Conservation (phyloP, 805 yeast genomes). For the Teunomyces cretensis region DNA sequence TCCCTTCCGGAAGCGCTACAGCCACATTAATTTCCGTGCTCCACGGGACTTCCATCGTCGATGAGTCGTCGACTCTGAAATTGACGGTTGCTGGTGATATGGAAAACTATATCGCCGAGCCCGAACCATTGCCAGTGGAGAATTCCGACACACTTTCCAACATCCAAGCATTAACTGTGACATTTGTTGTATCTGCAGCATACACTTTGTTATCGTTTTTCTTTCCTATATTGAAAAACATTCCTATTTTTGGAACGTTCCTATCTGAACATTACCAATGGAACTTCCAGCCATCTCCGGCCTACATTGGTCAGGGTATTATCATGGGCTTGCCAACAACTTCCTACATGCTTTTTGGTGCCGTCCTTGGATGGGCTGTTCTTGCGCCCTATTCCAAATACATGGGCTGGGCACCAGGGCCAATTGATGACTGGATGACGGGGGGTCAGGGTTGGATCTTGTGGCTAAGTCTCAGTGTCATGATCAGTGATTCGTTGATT, state of each 20-base stretch:
- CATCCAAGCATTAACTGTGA: conserved; percentile 53
- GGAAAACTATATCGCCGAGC: conserved; percentile 5
- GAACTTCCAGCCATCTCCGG: conserved; percentile 95
- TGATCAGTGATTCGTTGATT: conserved; percentile 89
- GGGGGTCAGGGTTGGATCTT: conserved; percentile 98
- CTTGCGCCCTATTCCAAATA: conserved; percentile 77
- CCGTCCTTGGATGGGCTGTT: conserved; percentile 87
- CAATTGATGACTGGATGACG: conserved; percentile 85
- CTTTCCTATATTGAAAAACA: conserved; percentile 60
- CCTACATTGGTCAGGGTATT: conserved; percentile 95
- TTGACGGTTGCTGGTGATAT: conserved; percentile 5
- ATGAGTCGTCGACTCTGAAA: conserved; percentile 16
- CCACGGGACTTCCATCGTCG: conserved; percentile 62
- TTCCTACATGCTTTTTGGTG: conserved; percentile 86
- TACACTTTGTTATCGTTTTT: conserved; percentile 76
- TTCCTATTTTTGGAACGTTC: conserved; percentile 74
- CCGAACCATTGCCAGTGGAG: not conserved
- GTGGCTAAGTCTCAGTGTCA: conserved; percentile 89
- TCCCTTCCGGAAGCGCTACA: conserved; percentile 95
- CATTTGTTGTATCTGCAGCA: conserved; percentile 67
- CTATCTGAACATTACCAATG: conserved; percentile 69
- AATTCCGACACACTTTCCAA: conserved; percentile 39
- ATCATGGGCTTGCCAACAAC: conserved; percentile 96
- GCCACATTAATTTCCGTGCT: conserved; percentile 88
- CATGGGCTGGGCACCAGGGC: conserved; percentile 86